Conservation (phyloP, 257 asterid genomes). For the Coffea canephora region DNA sequence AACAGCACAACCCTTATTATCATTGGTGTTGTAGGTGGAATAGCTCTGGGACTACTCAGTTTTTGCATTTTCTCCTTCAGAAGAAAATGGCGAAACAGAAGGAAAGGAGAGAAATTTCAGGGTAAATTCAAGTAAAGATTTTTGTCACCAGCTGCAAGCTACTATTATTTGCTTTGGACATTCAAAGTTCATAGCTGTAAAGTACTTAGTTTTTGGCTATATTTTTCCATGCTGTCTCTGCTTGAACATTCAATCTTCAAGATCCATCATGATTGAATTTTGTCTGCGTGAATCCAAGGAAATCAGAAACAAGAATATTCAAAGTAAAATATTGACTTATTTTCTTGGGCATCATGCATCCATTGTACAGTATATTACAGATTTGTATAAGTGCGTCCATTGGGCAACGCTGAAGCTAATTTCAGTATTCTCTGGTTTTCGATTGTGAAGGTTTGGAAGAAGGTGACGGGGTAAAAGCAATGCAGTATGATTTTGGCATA, state of each 20-base stretch:
- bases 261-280: not conserved
- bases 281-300: not conserved
- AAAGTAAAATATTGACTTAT: too few species aligned
- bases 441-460: slow-evolving; percentile 1
- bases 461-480: not conserved
- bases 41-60: not conserved
- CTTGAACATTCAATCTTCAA: not conserved
- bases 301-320: too few species aligned
- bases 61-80: not conserved
- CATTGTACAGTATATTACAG: too few species aligned
- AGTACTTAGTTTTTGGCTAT: not conserved
- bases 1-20: not conserved
- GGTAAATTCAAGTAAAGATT: not conserved
- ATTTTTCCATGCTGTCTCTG: not conserved
- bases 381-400: not conserved
- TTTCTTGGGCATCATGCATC: not conserved
- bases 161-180: too few species aligned
- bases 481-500: slow-evolving; percentile 21
- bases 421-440: not conserved
- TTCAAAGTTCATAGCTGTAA: not conserved
- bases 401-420: not conserved
- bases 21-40: not conserved
- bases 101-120: not conserved
- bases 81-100: not conserved
- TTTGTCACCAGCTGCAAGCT: not conserved